Evolutionary conservation across 2,329 filamentous ascomycete species (phyloP).

Genomic region (Ustilaginoidea virens): DNA sequence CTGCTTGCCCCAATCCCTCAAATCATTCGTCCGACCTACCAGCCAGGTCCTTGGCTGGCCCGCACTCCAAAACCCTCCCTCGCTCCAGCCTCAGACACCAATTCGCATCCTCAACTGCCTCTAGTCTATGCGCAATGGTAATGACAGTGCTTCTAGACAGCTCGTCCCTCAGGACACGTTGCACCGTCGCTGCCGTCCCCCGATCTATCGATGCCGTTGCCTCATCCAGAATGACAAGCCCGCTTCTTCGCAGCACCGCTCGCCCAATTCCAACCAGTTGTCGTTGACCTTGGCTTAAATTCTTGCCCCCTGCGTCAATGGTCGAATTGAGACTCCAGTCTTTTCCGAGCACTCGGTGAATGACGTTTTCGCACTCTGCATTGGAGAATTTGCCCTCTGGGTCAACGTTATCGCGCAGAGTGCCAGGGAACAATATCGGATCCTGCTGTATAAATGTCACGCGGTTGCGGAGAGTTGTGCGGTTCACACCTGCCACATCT

Average conservation of each 20-base stretch:
- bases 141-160: conserved; percentile 43
- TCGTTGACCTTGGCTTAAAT: conserved; percentile 46
- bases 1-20: too few relatives aligned
- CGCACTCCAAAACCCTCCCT: conserved; percentile 33
- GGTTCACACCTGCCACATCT: conserved; percentile 36
- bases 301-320: conserved; percentile 44
- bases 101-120: conserved; percentile 43
- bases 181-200: conserved; percentile 40
- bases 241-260: conserved; percentile 42
- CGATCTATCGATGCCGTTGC: conserved; percentile 49
- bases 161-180: conserved; percentile 40
- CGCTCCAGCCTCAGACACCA: conserved; percentile 38
- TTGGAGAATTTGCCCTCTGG: conserved; percentile 44
- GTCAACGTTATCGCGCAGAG: conserved; percentile 50
- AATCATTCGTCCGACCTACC: background rate
- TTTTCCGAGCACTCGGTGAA: conserved; percentile 43
- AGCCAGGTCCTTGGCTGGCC: conserved; percentile 17
- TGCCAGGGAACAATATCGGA: conserved; percentile 44
- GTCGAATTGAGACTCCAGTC: conserved; percentile 31
- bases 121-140: conserved; percentile 49
- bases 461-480: conserved; percentile 37
- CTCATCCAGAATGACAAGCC: conserved; percentile 48
- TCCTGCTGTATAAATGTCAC: conserved; percentile 51
- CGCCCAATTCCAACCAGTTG: conserved; percentile 46
- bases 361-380: conserved; percentile 30